Base-by-base conservation (phyloP, 2,329 filamentous ascomycete species). In the Phaeosphaeriaceae sp. region DNA sequence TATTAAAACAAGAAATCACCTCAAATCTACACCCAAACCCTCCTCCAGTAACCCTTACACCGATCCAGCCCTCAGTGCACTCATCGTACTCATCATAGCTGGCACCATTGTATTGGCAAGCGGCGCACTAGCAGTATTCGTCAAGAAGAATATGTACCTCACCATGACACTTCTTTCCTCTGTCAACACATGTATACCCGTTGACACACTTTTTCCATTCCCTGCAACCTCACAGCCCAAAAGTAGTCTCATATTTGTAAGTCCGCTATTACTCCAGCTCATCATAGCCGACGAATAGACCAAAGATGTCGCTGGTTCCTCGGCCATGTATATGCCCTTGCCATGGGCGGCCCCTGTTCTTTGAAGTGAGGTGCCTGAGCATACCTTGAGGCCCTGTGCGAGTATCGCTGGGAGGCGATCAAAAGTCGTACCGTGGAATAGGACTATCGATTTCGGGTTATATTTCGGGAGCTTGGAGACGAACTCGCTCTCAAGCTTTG, bases 351-450 rank as follows among this genome's bases (percentile, higher is more conserved):
- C 67, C 18, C 70, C 70, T 1, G 61, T 63, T 28, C 63, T 55
- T 36, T 71, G 64, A n/a, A 73, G 55, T 0, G 54, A 1, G 0
- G 67, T 71, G n/a, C 66, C 64, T 4, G 61, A 65, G 34, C 55
- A 59, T 9, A 66, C 42, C 4, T 46, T 42, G 0, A 73, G 55
- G 4, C 70, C 70, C 36, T 70, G 61, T 0, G 55, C 45, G 3
- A 73, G 58, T 38, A 73, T 73, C 12, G 54, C 50, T 5, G 67
- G 65, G 18, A 73, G 63, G 12, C 69, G 64, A 41, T 70, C 64
- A 11, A 70, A 51, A 2, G 62, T 58, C 2, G 69, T 71, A 32
- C 69, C 70, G 44, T 72, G 70, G 40, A 72, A 73, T 5, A 72
- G 52, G 1, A 72, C 59, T 3, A 43, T 61, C 1, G 64, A 63